Evolutionary conservation across 2,329 filamentous ascomycete species (phyloP), one percentile per base, ranked within the genome.

Genomic region (Talaromyces islandicus): DNA sequence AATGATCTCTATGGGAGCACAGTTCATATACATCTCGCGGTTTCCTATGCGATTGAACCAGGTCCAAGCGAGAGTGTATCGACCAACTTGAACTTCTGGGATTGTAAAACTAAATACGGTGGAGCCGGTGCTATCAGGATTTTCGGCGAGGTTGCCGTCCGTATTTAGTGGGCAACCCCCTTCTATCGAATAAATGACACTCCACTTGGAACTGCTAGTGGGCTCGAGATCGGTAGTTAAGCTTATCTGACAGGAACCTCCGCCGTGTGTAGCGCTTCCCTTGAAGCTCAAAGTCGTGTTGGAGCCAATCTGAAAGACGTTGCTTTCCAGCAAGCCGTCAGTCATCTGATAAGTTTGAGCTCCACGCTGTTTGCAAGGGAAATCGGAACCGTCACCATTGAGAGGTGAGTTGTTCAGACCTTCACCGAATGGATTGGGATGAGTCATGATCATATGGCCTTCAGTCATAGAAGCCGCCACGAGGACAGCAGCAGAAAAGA

Each of bases 11-110:
- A 96, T 74, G 0, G 90, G 85, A 0, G 89, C 91, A 67, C 93
- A 99, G 82, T 96, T 95, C 92, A 96, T 96, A 82, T 97, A 97
- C 83, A 96, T 91, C 72, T 97, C 94, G 0, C 92, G 88, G 78
- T 96, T 96, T 2, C 94, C 94, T 10, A 96, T 70, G 62, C 88
- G 89, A 76, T 97, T 97, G 76, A 96, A 86, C 94, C 94, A 97
- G 0, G 91, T 91, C 92, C 92, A 97, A 0, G 91, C 91, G 5
- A 97, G 80, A 0, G 87, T 90, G 27, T 89, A 92, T 46, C 92
- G 83, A 4, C 93, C 94, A 1, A 87, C 78, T 9, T 87, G 85
- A 53, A 97, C 82, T 0, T 81, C 72, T 0, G 92, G 93, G 6
- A 97, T 85, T 0, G 77, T 83, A 77, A 88, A 96, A 30, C 84